Evolutionary conservation across 345 rosid species (phyloP).

Genomic region (Carallia pectinifolia): DNA sequence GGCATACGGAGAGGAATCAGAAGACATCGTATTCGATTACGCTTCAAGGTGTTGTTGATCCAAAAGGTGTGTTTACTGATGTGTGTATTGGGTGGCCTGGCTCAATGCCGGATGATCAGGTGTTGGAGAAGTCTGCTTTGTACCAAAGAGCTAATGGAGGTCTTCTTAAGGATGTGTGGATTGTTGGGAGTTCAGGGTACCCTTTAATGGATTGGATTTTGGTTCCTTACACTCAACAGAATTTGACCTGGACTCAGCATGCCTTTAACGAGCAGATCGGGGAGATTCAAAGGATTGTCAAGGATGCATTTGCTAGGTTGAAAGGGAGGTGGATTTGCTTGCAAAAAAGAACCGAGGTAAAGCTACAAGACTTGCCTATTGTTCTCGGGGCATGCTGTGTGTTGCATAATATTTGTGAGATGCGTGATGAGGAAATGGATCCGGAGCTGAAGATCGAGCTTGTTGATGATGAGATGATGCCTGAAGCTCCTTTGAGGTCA

Average conservation of each 20-base stretch:
- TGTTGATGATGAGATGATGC: slow-evolving; percentile 67
- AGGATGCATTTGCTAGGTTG: slow-evolving; percentile 62
- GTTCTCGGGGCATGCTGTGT: slow-evolving; percentile 83
- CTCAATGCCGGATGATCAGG: slow-evolving; percentile 78
- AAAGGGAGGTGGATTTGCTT: slow-evolving; percentile 80
- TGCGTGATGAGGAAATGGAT: slow-evolving; percentile 50
- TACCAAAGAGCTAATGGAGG: slow-evolving; percentile 71
- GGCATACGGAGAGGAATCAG: slow-evolving; percentile 77
- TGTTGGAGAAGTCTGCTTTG: slow-evolving; percentile 69
- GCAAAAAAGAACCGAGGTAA: slow-evolving; percentile 77
- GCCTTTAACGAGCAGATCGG: slow-evolving; percentile 77
- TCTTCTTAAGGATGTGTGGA: slow-evolving; percentile 58
- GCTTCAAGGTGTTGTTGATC: slow-evolving; percentile 69
- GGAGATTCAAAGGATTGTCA: slow-evolving; percentile 55
- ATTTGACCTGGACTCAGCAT: slow-evolving; percentile 82
- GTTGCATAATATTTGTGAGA: slow-evolving; percentile 72
- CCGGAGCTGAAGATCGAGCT: slow-evolving; percentile 44
- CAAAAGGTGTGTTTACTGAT: slow-evolving; percentile 68
- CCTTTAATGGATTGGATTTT: slow-evolving; percentile 78
- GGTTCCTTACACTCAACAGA: slow-evolving; percentile 71
- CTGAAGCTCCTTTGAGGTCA: slow-evolving; percentile 55
- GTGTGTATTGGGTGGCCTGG: slow-evolving; percentile 94
- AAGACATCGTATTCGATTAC: slow-evolving; percentile 73
- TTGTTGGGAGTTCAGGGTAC: slow-evolving; percentile 63
- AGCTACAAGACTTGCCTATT: slow-evolving; percentile 71